Evolutionary conservation across 2,329 filamentous ascomycete species (phyloP), one percentile per base, ranked within the genome.

Genomic region (Rhynchosporium graminicola): DNA sequence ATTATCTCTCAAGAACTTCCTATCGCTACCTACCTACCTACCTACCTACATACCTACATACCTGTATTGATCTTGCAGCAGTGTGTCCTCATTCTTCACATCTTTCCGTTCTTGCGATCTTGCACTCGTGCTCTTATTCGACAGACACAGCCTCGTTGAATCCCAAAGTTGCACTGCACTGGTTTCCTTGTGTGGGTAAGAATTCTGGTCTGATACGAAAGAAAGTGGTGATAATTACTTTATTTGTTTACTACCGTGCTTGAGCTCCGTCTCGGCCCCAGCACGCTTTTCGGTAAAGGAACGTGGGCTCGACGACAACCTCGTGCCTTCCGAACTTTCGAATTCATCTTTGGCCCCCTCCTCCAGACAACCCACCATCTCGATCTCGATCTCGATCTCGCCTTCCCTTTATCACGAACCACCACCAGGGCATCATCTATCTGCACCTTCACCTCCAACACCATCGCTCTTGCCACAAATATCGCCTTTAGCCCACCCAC

Each of bases 1-100:
- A 36, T 20, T 67, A 67, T 67, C 59, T 48, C 59, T 58, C 62
- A 54, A 59, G 20, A 45, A 36, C 46, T 26, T 42, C 51, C 40
- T 54, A 51, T 59, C 57, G 26, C 42, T 50, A 33, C 50, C 45
- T 46, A 20, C 20, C 20, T 20, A 20, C 20, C 20, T 20, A 20
- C 20, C 20, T 20, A 20, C 20, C 20, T 20, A 20, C 20, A 20
- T 20, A 20, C 20, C 20, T 20, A 20, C 20, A 20, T 20, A 20
- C 20, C 20, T 26, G 36, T 8, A 36, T 43, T 45, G 2, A 20
- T 26, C 43, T 15, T 15, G 33, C 51, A 36, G 54, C 42, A 33
- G 33, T 45, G 43, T 58, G 56, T 52, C 55, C 15, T 50, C 40
- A 50, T 20, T 61, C 33, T 50, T 12, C 28, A 42, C 33, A 12